A percentile compares a stretch with the other conserved stretches of the same genome.
These are phyloP conservation scores for Umbellularia californica DNA, from an alignment of 164 flowering plant genomes.

Conservation along the genomic window DNA sequence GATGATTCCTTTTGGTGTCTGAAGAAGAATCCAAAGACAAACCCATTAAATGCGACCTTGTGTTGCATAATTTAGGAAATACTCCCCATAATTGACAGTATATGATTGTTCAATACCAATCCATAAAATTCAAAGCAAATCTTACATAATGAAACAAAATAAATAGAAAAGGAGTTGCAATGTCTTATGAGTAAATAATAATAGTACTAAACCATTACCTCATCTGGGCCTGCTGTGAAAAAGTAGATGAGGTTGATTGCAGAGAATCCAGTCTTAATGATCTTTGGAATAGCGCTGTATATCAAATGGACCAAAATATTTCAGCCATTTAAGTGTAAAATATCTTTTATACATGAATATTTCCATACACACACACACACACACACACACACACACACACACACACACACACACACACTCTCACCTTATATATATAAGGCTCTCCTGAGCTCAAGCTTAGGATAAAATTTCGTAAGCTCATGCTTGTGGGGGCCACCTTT, in stretches of 20 bases:
- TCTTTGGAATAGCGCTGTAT: conserved; percentile 88
- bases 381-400: not conserved
- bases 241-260: conserved; percentile 98
- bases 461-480: too few species aligned
- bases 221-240: conserved; percentile 99
- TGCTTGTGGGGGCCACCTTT: too few species aligned
- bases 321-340: not conserved
- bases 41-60: too few species aligned
- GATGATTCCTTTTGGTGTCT: too few species aligned
- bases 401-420: not conserved
- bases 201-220: conserved; percentile 46
- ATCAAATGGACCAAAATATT: conserved; percentile 9
- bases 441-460: too few species aligned
- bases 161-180: not conserved
- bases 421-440: too few species aligned
- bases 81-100: not conserved
- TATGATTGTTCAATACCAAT: not conserved
- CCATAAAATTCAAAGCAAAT: not conserved
- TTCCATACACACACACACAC: not conserved
- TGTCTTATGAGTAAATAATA: not conserved
- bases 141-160: not conserved
- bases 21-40: too few species aligned
- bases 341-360: not conserved
- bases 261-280: conserved; percentile 96
- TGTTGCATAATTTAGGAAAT: not conserved